Conservation (phyloP, 768 basidiomycete genomes). For the Mrakia hoshinonis region DNA sequence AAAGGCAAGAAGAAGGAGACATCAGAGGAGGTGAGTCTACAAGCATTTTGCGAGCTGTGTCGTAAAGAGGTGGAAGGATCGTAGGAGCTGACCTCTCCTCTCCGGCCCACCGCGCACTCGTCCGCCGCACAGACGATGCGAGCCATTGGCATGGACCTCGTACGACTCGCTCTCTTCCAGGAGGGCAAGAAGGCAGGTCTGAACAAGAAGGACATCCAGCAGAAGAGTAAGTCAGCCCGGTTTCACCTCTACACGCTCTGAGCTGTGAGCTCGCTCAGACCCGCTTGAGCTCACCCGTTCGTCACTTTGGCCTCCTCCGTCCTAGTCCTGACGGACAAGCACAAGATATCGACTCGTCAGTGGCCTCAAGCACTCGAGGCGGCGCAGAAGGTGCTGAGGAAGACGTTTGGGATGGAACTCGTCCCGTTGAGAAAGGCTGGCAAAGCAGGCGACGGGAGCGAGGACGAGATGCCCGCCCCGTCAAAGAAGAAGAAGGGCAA, state of each 20-base stretch:
- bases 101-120: neutral
- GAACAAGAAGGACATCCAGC: slow-evolving; percentile 70
- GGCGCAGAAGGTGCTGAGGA: slow-evolving; percentile 58
- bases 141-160: slow-evolving; percentile 61
- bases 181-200: slow-evolving; percentile 63
- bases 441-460: slow-evolving; percentile 25
- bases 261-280: neutral
- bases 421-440: slow-evolving; percentile 53
- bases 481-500: slow-evolving; percentile 48
- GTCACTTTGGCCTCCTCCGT: neutral
- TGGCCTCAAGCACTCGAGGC: slow-evolving; percentile 56
- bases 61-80: neutral
- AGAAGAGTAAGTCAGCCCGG: slow-evolving; percentile 65
- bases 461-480: slow-evolving; percentile 11
- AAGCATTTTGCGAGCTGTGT: neutral
- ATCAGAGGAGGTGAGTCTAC: neutral
- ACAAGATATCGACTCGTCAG: slow-evolving; percentile 41
- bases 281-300: neutral
- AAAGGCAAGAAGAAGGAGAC: neutral
- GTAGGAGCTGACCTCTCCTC: neutral
- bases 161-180: slow-evolving; percentile 69
- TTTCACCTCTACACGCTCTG: neutral
- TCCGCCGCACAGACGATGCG: slow-evolving; percentile 50
- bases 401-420: slow-evolving; percentile 74
- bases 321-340: slow-evolving; percentile 47